Conservation (phyloP, 192 early-diverging fungal species). For the Dissophora globulifera region DNA sequence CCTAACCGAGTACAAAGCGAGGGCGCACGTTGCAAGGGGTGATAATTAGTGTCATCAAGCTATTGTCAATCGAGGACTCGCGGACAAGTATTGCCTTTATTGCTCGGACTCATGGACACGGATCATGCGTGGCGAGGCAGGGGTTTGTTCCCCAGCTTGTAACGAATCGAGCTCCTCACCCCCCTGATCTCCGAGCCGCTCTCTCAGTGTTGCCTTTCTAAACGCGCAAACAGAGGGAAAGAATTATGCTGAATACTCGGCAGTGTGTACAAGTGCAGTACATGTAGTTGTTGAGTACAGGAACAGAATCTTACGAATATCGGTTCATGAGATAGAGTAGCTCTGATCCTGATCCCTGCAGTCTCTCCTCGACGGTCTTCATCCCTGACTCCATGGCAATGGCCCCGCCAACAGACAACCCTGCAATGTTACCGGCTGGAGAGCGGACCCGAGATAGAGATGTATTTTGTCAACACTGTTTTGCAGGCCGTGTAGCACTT, state of each 20-base stretch:
- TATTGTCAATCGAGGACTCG: too few relatives aligned
- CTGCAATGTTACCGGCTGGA: conserved; percentile 33
- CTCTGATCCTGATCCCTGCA: conserved; percentile 47
- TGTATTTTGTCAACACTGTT: too few relatives aligned
- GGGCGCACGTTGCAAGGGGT: too few relatives aligned
- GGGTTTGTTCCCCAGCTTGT: neutral
- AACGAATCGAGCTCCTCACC: neutral
- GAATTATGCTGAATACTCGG: neutral
- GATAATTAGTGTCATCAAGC: too few relatives aligned
- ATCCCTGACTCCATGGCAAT: conserved; percentile 54
- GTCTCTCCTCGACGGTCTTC: conserved; percentile 25
- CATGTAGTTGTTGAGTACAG: too few relatives aligned
- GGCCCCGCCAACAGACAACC: conserved; percentile 17
- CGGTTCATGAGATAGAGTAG: conserved; percentile 46
- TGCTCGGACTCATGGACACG: conserved; percentile 2
- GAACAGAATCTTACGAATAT: conserved; percentile 53
- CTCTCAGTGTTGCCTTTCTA: conserved; percentile 10
- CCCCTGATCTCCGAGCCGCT: neutral
- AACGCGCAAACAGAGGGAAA: neutral
- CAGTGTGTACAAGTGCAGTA: neutral
- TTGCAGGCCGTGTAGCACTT: neutral
- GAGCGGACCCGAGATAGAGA: neutral
- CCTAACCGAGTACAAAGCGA: too few relatives aligned
- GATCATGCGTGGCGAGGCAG: neutral
- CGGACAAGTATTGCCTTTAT: too few relatives aligned